Evolutionary conservation across 2,329 filamentous ascomycete species (phyloP).

Genomic region (Trichoderma brevicompactum): DNA sequence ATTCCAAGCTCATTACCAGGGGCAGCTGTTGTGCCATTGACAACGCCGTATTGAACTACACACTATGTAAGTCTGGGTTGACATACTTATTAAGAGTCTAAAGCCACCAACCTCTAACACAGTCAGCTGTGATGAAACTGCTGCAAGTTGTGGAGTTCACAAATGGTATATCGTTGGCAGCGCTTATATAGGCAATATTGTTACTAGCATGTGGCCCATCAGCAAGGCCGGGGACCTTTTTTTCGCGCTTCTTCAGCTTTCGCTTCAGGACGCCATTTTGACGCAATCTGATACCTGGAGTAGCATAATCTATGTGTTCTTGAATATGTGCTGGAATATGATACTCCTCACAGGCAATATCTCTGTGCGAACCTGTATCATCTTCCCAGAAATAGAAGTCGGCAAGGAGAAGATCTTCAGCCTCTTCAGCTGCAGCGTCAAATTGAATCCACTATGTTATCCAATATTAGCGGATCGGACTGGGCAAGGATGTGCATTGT

Average conservation of each 20-base stretch:
- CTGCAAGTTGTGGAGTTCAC: slow-evolving; percentile 14
- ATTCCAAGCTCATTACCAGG: slow-evolving; percentile 21
- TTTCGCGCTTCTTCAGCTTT: neutral
- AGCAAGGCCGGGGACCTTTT: neutral
- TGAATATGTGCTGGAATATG: neutral
- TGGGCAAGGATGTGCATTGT: no score
- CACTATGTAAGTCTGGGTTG: neutral
- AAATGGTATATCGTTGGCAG: neutral
- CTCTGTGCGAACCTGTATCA: slow-evolving; percentile 33
- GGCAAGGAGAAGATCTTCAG: slow-evolving; percentile 57
- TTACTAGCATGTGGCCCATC: neutral
- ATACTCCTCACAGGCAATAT: slow-evolving; percentile 41
- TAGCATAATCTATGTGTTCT: slow-evolving; percentile 17
- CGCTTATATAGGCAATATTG: slow-evolving; percentile 6
- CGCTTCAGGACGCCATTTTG: slow-evolving; percentile 1
- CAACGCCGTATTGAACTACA: slow-evolving; percentile 1
- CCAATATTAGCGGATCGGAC: neutral
- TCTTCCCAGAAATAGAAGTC: slow-evolving; percentile 57
- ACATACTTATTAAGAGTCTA: neutral
- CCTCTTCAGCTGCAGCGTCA: slow-evolving; percentile 32
- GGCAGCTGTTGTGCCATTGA: neutral
- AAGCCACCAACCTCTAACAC: neutral
- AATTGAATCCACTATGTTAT: slow-evolving; percentile 40
- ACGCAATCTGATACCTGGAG: slow-evolving; percentile 1
- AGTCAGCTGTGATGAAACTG: slow-evolving; percentile 3